phyloP scores from a whole-genome alignment of 2,329 filamentous ascomycete genomes.

The Pleomassaria siparia region DNA sequence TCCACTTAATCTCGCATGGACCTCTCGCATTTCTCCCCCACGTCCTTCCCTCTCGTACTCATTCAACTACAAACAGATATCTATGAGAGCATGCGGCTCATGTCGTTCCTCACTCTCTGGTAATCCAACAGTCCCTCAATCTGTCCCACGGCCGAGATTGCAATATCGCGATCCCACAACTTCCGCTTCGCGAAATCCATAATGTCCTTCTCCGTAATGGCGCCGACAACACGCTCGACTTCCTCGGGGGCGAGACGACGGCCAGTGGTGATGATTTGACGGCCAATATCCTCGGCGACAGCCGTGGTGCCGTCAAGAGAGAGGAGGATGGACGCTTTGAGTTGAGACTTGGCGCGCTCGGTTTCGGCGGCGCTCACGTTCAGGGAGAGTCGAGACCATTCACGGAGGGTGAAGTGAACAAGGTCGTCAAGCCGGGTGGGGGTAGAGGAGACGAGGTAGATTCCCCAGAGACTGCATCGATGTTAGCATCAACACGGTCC shows the following conservation, averaged over 20 bases:
- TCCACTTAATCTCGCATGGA: background rate
- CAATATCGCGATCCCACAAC: slow-evolving; percentile 96
- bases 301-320: slow-evolving; percentile 97
- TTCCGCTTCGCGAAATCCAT: slow-evolving; percentile 95
- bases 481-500: slow-evolving; percentile 30
- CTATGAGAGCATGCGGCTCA: slow-evolving; percentile 70
- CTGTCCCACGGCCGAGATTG: slow-evolving; percentile 87
- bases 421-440: slow-evolving; percentile 87
- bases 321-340: slow-evolving; percentile 96
- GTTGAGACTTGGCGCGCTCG: slow-evolving; percentile 97
- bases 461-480: slow-evolving; percentile 85
- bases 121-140: slow-evolving; percentile 85
- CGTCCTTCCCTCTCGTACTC: background rate
- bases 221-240: slow-evolving; percentile 88
- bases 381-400: slow-evolving; percentile 94
- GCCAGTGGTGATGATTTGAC: slow-evolving; percentile 97
- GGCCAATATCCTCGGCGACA: slow-evolving; percentile 96
- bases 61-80: background rate
- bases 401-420: slow-evolving; percentile 95
- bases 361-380: slow-evolving; percentile 87
- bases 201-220: slow-evolving; percentile 91
- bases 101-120: slow-evolving; percentile 76
- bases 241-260: slow-evolving; percentile 88
- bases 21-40: background rate
- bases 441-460: slow-evolving; percentile 95